A percentile compares a stretch with the other conserved stretches of the same genome.
Evolutionary conservation across 163 green algal genomes (phyloP).

Genomic region (Volvox carteri): DNA sequence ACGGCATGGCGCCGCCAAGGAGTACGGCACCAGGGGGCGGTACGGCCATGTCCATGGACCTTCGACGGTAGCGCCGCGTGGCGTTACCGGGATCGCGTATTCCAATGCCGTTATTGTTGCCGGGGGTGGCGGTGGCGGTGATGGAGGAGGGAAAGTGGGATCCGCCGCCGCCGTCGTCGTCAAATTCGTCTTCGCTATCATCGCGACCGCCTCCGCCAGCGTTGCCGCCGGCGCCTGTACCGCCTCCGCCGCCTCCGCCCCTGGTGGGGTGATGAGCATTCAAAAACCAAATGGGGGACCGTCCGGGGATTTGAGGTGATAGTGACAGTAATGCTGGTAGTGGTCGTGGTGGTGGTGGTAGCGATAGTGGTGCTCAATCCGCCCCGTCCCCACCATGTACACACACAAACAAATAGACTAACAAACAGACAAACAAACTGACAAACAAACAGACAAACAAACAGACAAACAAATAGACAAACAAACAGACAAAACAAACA

Average conservation of each 20-base stretch:
- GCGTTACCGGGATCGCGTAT: neutral
- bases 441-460: too few relatives aligned
- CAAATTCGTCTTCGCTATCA: neutral
- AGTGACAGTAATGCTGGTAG: too few relatives aligned
- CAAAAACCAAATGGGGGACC: neutral
- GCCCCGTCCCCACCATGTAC: too few relatives aligned
- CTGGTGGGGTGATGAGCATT: neutral
- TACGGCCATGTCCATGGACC: slow-evolving; percentile 20
- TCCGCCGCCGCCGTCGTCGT: too few relatives aligned
- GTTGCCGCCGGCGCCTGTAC: neutral
- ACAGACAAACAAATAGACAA: too few relatives aligned
- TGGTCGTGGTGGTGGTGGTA: too few relatives aligned
- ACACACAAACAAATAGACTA: too few relatives aligned
- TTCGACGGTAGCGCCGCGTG: neutral
- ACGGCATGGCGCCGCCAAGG: neutral
- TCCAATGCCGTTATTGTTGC: neutral
- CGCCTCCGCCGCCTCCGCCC: neutral
- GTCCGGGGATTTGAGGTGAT: too few relatives aligned
- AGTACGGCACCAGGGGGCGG: slow-evolving; percentile 11
- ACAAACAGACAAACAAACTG: too few relatives aligned
- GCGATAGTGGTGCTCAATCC: too few relatives aligned
- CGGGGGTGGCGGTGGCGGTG: neutral
- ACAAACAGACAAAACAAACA: too few relatives aligned
- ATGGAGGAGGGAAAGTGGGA: too few relatives aligned
- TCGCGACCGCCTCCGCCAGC: neutral